Evolutionary conservation across 164 flowering plant genomes (phyloP).

Genomic region (Piper longum): DNA sequence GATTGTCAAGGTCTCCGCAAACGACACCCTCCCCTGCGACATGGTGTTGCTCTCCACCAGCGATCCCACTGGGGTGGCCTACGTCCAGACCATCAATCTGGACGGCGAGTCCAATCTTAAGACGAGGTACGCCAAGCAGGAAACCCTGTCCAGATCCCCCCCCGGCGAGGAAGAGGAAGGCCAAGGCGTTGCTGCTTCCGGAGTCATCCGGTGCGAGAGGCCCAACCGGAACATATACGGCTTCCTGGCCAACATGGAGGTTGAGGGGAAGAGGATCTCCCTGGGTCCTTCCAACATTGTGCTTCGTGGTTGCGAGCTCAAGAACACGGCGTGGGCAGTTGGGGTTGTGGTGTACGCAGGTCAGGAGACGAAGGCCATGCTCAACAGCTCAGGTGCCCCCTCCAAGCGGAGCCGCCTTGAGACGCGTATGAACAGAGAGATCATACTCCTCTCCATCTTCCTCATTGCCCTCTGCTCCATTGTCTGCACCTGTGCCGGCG

Average conservation of each 20-base stretch:
- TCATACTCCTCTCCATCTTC: constrained; percentile 57
- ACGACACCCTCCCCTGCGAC: constrained; percentile 84
- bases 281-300: constrained; percentile 89
- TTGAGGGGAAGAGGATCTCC: constrained; percentile 70
- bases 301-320: constrained; percentile 92
- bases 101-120: constrained; percentile 97
- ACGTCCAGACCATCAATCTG: constrained; percentile 86
- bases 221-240: constrained; percentile 97
- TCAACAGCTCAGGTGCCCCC: constrained; percentile 90
- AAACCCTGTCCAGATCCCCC: constrained; percentile 53
- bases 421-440: constrained; percentile 79
- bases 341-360: constrained; percentile 90
- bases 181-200: no score
- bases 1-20: constrained; percentile 46
- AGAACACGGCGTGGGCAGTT: constrained; percentile 78
- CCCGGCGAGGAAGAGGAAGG: constrained; percentile 43
- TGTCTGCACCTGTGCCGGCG: constrained; percentile 51
- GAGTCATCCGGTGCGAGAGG: constrained; percentile 66
- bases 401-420: constrained; percentile 93
- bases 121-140: constrained; percentile 95
- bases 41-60: constrained; percentile 82
- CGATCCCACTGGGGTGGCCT: constrained; percentile 90
- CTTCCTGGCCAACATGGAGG: constrained; percentile 78
- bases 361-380: constrained; percentile 92
- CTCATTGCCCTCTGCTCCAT: constrained; percentile 52